phyloP scores from a whole-genome alignment of 371 early-diverging fungal genomes.

The Mortierella sp. region DNA sequence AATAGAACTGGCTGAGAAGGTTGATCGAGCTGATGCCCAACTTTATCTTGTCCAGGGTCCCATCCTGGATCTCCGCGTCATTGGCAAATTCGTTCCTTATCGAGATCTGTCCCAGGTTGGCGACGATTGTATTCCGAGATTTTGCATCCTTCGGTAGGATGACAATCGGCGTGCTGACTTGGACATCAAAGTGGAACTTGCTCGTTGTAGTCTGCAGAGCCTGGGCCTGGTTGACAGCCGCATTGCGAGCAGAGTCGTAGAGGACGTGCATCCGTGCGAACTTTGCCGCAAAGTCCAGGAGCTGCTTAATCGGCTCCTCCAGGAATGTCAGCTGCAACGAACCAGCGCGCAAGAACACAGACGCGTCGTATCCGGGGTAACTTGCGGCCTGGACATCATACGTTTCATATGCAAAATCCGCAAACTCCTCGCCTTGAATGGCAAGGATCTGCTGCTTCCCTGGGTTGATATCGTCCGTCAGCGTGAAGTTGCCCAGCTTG shows the following conservation, averaged over 20 bases:
- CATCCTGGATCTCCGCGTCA: slow-evolving; percentile 41
- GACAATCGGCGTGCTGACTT: slow-evolving; percentile 91
- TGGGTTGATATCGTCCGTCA: slow-evolving; percentile 72
- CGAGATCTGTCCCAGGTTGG: slow-evolving; percentile 90
- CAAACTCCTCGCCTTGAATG: slow-evolving; percentile 91
- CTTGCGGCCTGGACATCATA: slow-evolving; percentile 58
- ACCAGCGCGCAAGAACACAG: slow-evolving; percentile 80
- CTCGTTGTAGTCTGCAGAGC: slow-evolving; percentile 80
- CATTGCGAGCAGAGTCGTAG: slow-evolving; percentile 87
- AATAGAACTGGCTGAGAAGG: slow-evolving; percentile 67
- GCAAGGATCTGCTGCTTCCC: slow-evolving; percentile 71
- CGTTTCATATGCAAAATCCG: slow-evolving; percentile 88
- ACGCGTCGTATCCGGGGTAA: slow-evolving; percentile 91
- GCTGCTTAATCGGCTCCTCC: slow-evolving; percentile 66
- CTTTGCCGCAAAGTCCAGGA: slow-evolving; percentile 75
- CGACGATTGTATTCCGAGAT: slow-evolving; percentile 71
- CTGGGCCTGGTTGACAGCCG: slow-evolving; percentile 84
- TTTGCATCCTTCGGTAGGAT: slow-evolving; percentile 80
- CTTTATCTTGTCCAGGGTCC: slow-evolving; percentile 65
- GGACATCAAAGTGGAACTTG: slow-evolving; percentile 87
- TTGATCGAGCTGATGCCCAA: slow-evolving; percentile 79
- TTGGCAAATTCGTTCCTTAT: slow-evolving; percentile 79
- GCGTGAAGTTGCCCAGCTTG: slow-evolving; percentile 85
- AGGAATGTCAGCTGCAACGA: slow-evolving; percentile 84
- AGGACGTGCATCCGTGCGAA: slow-evolving; percentile 91